Evolutionary conservation across 192 early-diverging fungal genomes (phyloP).

Genomic region (Martensiomyces pterosporus): DNA sequence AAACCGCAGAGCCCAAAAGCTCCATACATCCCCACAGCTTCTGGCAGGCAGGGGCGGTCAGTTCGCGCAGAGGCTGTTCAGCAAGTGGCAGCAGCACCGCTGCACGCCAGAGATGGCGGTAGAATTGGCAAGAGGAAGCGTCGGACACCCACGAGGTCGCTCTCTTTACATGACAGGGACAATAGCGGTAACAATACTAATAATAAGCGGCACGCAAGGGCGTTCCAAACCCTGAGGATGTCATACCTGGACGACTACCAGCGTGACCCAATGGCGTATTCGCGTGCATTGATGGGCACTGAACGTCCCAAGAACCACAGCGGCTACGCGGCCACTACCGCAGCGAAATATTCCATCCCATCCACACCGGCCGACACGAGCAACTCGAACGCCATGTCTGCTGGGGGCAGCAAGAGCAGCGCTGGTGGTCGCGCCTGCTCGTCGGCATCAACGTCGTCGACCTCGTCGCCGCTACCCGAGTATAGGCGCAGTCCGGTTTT

Average conservation of each 20-base stretch:
- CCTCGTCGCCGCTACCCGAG: not conserved
- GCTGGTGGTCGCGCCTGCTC: not conserved
- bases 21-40: too few species aligned
- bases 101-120: conserved; percentile 5
- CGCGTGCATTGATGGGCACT: conserved; percentile 39
- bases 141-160: conserved; percentile 31
- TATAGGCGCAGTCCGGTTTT: not conserved
- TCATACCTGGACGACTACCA: conserved; percentile 37
- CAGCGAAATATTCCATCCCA: too few species aligned
- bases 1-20: too few species aligned
- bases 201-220: conserved; percentile 1
- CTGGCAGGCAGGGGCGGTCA: too few species aligned
- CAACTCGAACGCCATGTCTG: too few species aligned
- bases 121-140: conserved; percentile 42
- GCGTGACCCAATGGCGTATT: conserved; percentile 44
- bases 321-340: too few species aligned
- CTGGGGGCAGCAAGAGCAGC: too few species aligned
- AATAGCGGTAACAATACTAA: not conserved
- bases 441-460: not conserved
- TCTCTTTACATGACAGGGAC: not conserved
- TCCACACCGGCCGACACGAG: too few species aligned
- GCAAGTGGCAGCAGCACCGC: not conserved
- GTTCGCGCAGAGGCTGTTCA: not conserved
- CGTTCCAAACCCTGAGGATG: conserved; percentile 23
- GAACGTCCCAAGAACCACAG: conserved; percentile 2